These are phyloP conservation scores for Nicotiana undulata DNA, from an alignment of 257 asterid species.

Conservation along the genomic window DNA sequence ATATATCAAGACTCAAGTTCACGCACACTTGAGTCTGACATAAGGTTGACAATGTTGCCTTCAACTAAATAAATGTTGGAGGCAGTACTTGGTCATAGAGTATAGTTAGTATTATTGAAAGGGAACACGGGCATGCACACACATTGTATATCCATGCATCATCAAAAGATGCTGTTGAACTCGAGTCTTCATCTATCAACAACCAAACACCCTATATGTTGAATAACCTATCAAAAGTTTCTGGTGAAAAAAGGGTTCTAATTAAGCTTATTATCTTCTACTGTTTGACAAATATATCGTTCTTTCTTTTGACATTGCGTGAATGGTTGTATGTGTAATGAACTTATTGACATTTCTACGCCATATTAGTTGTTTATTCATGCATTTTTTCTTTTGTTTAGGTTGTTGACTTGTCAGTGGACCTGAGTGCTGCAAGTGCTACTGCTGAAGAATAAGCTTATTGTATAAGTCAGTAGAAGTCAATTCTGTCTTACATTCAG, in stretches of 20 bases:
- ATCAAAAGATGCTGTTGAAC: not conserved
- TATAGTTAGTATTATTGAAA: not conserved
- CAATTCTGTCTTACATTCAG: not conserved
- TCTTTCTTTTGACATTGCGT: not conserved
- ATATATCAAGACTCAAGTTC: not conserved
- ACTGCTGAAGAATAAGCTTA: slow-evolving; percentile 49
- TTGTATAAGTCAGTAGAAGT: not conserved
- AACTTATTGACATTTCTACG: not conserved
- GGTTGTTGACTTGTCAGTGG: slow-evolving; percentile 90
- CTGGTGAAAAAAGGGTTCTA: not conserved
- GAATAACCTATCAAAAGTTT: not conserved
- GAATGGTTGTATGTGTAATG: not conserved
- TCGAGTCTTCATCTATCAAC: not conserved
- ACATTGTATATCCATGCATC: not conserved
- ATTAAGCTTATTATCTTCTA: not conserved
- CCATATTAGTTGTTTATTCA: not conserved
- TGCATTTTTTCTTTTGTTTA: slow-evolving; percentile 5
- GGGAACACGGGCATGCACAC: not conserved
- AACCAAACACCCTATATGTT: not conserved
- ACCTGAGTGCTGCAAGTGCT: slow-evolving; percentile 90
- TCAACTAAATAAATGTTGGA: not conserved
- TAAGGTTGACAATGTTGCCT: not conserved
- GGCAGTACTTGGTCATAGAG: not conserved
- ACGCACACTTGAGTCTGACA: not conserved
- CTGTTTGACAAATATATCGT: not conserved